Evolutionary conservation across 768 basidiomycete species (phyloP), one percentile per base, ranked within the genome.

Genomic region (Tylopilus rubrobrunneus): DNA sequence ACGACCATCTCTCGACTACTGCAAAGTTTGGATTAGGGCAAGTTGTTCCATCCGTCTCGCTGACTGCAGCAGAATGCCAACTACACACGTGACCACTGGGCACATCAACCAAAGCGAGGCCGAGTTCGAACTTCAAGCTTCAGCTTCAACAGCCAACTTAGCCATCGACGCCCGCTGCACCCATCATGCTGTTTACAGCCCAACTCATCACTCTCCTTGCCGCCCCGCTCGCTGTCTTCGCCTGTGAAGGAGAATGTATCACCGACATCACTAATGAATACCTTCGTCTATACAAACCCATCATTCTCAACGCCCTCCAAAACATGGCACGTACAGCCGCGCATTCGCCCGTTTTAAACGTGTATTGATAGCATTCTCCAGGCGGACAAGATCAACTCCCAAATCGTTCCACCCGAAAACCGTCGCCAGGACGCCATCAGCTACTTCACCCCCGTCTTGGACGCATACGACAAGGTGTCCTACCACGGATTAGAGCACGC

Each of bases 231-330:
- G 63, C 73, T 40, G 76, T 79, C 53, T 61, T 63, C 36, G 82
- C 83, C 28, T 91, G 88, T 65, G 88, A 90, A 74, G 84, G 82
- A 23, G 79, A 82, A 29, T 89, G 88, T 63, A 86, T 84, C 52
- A 67, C 70, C 17, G 76, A 70, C n/a, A 79, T 83, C 57, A 86
- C 85, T 15, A 74, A 77, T 40, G 77, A 79, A 28, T 82, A 80
- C 55, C 59, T 81, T 45, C 65, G 67, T 15, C 80, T 81, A 64
- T 85, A 85, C 56, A 68, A 74, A 0, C 25, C 43, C 1, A 74
- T 77, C 6, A 57, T 86, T n/a, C 36, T 73, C 23, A 42, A 49
- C 7, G 72, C 76, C 47, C 52, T 82, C 28, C 49, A 66, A 19
- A 50, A 68, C 34, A 66, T 84, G 44, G 88, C 83, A 60, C 61